Percentiles rank a stretch among this genome's conserved stretches.
Evolutionary conservation across 768 basidiomycete species (phyloP).

Genomic region (Termitomyces sp.): DNA sequence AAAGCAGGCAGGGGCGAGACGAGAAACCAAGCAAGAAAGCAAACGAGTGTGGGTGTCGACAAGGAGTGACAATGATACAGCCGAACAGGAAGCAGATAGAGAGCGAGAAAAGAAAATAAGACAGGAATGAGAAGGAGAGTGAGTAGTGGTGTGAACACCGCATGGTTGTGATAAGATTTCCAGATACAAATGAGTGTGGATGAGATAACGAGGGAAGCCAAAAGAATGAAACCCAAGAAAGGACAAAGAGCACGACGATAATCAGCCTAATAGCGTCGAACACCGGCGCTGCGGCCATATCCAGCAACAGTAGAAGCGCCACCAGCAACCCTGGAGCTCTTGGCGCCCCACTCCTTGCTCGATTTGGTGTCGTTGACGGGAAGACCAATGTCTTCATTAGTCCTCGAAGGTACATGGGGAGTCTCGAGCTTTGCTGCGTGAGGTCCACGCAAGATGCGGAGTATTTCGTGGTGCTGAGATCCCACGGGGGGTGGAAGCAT

Average conservation of each 20-base stretch:
- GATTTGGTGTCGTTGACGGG: slow-evolving; percentile 4
- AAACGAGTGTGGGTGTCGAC: background rate
- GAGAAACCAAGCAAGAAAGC: background rate
- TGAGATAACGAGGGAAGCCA: background rate
- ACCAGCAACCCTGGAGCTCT: background rate
- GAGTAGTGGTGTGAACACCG: background rate
- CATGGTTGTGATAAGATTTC: background rate
- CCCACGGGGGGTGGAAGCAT: background rate
- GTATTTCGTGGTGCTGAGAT: background rate
- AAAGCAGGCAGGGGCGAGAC: background rate
- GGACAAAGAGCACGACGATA: background rate
- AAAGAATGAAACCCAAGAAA: background rate
- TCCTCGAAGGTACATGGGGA: background rate
- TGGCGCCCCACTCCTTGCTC: slow-evolving; percentile 5
- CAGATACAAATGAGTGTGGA: background rate
- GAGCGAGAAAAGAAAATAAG: background rate
- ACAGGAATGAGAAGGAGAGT: background rate
- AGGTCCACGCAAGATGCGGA: slow-evolving; percentile 11
- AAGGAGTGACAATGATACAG: background rate
- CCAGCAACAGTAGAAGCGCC: slow-evolving; percentile 11
- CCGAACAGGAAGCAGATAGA: background rate
- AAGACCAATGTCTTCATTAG: slow-evolving; percentile 1
- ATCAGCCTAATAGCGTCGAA: slow-evolving; percentile 3
- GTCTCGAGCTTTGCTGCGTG: slow-evolving; percentile 10
- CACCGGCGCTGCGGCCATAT: slow-evolving; percentile 4